These are phyloP conservation scores for Sphagnum contortum DNA, from an alignment of 225 moss, liverwort and hornwort species.

Conservation along the genomic window DNA sequence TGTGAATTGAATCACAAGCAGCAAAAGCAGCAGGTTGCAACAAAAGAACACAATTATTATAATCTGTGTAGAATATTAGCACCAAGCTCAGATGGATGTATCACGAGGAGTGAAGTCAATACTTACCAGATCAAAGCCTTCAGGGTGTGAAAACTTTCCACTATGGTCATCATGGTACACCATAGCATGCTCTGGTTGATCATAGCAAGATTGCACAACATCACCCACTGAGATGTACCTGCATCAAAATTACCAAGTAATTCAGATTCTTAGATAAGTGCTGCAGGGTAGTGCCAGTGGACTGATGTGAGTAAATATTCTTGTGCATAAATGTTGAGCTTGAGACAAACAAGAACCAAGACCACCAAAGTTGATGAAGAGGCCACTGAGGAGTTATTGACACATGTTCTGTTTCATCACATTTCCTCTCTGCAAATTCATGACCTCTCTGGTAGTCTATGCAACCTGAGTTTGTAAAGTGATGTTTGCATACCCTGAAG, in stretches of 20 bases:
- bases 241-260: slow-evolving; percentile 5
- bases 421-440: background rate
- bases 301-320: too few species aligned
- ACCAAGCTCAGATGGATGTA: too few species aligned
- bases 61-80: too few species aligned
- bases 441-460: too few species aligned
- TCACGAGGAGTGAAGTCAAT: background rate
- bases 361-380: too few species aligned
- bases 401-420: background rate
- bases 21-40: too few species aligned
- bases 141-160: slow-evolving; percentile 60
- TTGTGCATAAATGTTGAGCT: too few species aligned
- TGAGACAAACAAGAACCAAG: too few species aligned
- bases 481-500: slow-evolving; percentile 49
- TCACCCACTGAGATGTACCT: slow-evolving; percentile 89
- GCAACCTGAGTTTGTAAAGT: background rate
- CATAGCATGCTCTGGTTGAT: slow-evolving; percentile 72
- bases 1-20: too few species aligned
- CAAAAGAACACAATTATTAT: too few species aligned
- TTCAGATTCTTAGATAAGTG: background rate
- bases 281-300: too few species aligned
- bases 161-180: slow-evolving; percentile 76
- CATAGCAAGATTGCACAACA: slow-evolving; percentile 73
- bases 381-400: too few species aligned
- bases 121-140: slow-evolving; percentile 89